Evolutionary conservation across 495 filamentous ascomycete genomes (phyloP), one percentile per base, ranked within the genome.

Genomic region (Penicillium bialowiezense): DNA sequence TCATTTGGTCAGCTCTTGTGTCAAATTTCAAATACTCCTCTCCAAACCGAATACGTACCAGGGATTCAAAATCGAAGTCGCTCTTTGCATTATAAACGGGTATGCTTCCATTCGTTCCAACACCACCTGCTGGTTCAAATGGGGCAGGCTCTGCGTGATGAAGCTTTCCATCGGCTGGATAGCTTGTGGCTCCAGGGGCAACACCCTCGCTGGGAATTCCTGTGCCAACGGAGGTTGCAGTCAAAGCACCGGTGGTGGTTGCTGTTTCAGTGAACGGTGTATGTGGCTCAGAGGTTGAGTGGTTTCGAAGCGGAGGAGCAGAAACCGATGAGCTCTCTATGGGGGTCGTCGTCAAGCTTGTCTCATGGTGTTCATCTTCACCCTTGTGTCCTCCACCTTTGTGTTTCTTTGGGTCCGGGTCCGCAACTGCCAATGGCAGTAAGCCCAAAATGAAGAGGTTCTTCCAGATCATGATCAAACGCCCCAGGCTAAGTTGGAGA

Each of bases 1-100:
- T 10, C 5, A 32, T 3, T 32, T 32, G 3, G 29, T 32, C 12
- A 32, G 29, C 29, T 32, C 10, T 13, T 32, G 29, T 10, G 37
- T 39, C 47, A 7, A 64, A 14, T 15, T 45, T 58, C 64, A 74
- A 56, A 55, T 54, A 56, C 54, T 39, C 12, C 6, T 8, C 15
- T n/a, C 14, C 15, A 12, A 28, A 5, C 8, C 14, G 13, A 18
- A 23, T 39, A 17, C 63, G 23, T 62, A 73, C 70, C 48, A 90
- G 68, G 1, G 86, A 89, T 50, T 89, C 69, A 60, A 81, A 90
- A 57, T 90, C 87, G 54, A 88, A 90, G 52, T 90, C 88, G 44
- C 81, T 84, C 36, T 84, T 65, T 0, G 82, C 74, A 13, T 79
- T 78, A 64, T 95, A 95, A 1, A 89, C 80, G 2, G 90, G 91